These are phyloP conservation scores for Cyphellophora europaea DNA, from an alignment of 2,329 filamentous ascomycete species.

Conservation along the genomic window DNA sequence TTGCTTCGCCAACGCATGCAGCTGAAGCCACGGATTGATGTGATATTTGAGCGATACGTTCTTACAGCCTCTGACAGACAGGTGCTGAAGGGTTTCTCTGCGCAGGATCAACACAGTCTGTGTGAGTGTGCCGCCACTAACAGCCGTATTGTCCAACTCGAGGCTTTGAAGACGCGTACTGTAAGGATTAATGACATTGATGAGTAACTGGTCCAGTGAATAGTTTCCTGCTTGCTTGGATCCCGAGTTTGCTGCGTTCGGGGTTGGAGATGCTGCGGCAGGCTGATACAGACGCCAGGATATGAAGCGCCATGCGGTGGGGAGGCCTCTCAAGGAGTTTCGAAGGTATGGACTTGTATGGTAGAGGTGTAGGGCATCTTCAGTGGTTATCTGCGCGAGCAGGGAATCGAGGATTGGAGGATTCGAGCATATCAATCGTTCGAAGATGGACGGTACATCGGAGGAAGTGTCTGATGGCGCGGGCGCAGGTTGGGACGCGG, in stretches of 20 bases:
- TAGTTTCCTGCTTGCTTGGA: conserved; percentile 47
- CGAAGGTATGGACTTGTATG: conserved; percentile 49
- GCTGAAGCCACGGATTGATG: conserved; percentile 48
- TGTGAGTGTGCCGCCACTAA: conserved; percentile 48
- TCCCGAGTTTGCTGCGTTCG: conserved; percentile 17
- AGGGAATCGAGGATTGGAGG: conserved; percentile 51
- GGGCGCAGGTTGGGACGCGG: too few relatives aligned
- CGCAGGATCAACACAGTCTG: conserved; percentile 45
- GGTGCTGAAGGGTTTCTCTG: conserved; percentile 46
- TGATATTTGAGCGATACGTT: conserved; percentile 58
- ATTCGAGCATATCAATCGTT: conserved; percentile 46
- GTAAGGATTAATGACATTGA: conserved; percentile 46
- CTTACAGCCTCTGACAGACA: conserved; percentile 54
- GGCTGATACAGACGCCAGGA: conserved; percentile 46
- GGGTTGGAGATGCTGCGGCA: conserved; percentile 23
- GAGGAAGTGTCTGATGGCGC: neutral
- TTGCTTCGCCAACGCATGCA: conserved; percentile 30
- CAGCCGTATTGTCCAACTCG: conserved; percentile 52
- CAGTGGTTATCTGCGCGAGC: conserved; percentile 47
- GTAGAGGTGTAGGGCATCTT: conserved; percentile 47
- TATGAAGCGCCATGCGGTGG: conserved; percentile 51
- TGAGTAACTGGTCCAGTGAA: conserved; percentile 48
- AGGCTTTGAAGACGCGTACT: conserved; percentile 47
- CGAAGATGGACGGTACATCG: conserved; percentile 33
- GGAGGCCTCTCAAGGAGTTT: conserved; percentile 45